Evolutionary conservation across 208 protist species (phyloP), one percentile per base, ranked within the genome.

Genomic region (Polymyxa betae): DNA sequence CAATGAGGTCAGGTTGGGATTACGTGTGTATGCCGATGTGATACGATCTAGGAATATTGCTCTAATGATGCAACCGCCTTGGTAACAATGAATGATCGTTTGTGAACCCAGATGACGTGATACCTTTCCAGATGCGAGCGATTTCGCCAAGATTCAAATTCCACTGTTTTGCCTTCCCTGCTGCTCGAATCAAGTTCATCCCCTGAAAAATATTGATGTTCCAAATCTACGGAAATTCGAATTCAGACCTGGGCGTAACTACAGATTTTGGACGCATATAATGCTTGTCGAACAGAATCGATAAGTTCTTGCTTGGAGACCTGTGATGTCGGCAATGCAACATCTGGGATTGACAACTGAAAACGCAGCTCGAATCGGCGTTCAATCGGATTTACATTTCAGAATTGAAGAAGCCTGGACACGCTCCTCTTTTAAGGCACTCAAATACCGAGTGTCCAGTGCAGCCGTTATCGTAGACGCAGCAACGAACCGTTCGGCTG

Each of bases 51-150:
- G 92, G 72, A 98, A 97, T 0, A 89, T 93, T 38, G 95, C 92
- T 45, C 97, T 91, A 92, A 98, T 98, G 91, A 98, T 98, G 90
- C 97, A 98, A 46, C 97, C 97, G 90, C 95, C 96, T 82, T 82
- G 40, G 12, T 12, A 20, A n/a, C 72, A 82, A 40, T 45, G 72
- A 43, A 35, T 43, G 72, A 35, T 5, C 72, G n/a, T 5, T 35
- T 35, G 5, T 45, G 40, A 82, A 43, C 72, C 5, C 12, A 40
- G 72, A 5, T 43, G 5, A 43, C 5, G 16, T 43, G n/a, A 38
- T 82, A 82, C 72, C 72, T 45, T 94, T 89, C 97, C 97, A 98
- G 32, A 97, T 96, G n/a, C 92, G 60, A 5, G 96, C 95, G 82
- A 97, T 96, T 16, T 38, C 87, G 32, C 92, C 95, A 38, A 96